A percentile compares a stretch with the other conserved stretches of the same genome.
phyloP scores from a whole-genome alignment of 2,329 filamentous ascomycete species.

The Fusarium piperis region DNA sequence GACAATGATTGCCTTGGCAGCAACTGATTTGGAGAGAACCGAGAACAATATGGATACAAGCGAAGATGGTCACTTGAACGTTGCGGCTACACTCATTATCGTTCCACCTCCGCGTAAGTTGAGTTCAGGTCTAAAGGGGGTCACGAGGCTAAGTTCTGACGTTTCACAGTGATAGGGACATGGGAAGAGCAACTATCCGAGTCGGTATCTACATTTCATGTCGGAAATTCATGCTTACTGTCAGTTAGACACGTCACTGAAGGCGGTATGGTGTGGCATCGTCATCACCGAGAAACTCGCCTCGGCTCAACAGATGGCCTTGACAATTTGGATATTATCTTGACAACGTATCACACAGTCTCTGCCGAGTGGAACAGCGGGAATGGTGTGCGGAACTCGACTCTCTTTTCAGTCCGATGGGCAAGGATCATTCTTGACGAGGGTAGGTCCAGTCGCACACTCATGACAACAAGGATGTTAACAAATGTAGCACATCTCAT shows the following conservation, averaged over 20 bases:
- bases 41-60: accelerated
- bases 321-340: slow-evolving; percentile 39
- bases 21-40: slow-evolving; percentile 25
- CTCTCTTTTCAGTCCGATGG: slow-evolving; percentile 50
- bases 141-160: background rate
- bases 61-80: background rate
- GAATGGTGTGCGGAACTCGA: background rate
- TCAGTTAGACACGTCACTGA: slow-evolving; percentile 36
- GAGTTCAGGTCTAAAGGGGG: too few species aligned
- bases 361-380: slow-evolving; percentile 47
- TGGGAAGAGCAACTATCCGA: slow-evolving; percentile 51
- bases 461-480: background rate
- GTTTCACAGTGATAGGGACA: slow-evolving; percentile 47
- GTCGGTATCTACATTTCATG: background rate
- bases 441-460: background rate
- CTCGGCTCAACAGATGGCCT: slow-evolving; percentile 24
- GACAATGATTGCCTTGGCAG: slow-evolving; percentile 54
- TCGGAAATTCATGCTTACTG: background rate
- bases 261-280: slow-evolving; percentile 33
- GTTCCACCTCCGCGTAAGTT: slow-evolving; percentile 50
- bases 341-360: slow-evolving; percentile 56
- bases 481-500: slow-evolving; percentile 23
- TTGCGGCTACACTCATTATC: slow-evolving; percentile 46
- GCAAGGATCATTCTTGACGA: slow-evolving; percentile 37
- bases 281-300: slow-evolving; percentile 45